Evolutionary conservation across 2,329 filamentous ascomycete species (phyloP), one percentile per base, ranked within the genome.

Genomic region (Nigrospora sphaerica): DNA sequence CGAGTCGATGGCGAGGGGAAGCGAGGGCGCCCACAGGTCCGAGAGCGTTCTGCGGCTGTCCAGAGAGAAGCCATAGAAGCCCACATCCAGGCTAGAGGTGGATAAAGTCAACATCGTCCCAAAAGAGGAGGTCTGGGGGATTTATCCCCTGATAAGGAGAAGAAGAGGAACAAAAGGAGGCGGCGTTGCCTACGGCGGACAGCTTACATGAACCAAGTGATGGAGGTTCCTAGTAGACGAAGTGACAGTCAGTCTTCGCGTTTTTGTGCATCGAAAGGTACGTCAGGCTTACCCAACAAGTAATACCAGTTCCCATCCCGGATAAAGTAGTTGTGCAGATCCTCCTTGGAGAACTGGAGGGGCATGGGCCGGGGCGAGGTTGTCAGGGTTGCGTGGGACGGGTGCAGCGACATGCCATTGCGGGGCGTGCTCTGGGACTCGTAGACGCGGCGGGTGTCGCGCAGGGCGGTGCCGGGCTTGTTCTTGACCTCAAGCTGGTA

Each of bases 401-500:
- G 65, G 42, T 60, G 60, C 28, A 65, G 57, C 1, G 61, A 51
- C 3, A 65, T 59, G 12, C 62, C 65, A 41, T 65, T 65, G 47
- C 45, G 58, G 49, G 48, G 50, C 45, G 50, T 43, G 43, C 65
- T 44, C 17, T 60, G 60, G 1, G 69, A 68, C 19, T 73, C 75
- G 53, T 83, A 83, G 6, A 82, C 71, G 14, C 74, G 68, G 40
- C 80, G 78, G 0, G 79, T 81, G 40, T 83, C 78, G 49, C 75
- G 69, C 33, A 82, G 71, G 12, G 79, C 80, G 38, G 76, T 72
- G 6, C 72, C 71, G 0, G 79, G 75, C 53, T 83, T 80, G 55
- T 78, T 75, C 52, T 80, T 79, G 51, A 85, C 80, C 54, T 85
- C 81, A 28, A 84, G 72, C 11, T 78, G 76, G 61, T 82, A 86